phyloP scores from a whole-genome alignment of 2,329 filamentous ascomycete genomes.

The Aspergillus tubingensis region DNA sequence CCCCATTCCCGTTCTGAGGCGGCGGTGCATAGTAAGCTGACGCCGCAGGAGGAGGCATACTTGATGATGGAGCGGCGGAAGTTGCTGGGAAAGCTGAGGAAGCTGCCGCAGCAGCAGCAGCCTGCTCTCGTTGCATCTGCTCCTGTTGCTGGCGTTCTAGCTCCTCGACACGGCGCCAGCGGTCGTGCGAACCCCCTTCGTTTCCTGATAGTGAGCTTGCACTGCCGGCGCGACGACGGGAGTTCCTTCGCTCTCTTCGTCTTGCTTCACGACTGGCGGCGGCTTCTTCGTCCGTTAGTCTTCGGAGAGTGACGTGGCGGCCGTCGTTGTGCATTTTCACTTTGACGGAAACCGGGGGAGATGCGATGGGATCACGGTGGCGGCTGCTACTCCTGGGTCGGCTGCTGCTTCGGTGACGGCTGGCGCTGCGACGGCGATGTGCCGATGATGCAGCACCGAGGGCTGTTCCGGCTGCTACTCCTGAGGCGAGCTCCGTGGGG shows the following conservation, averaged over 20 bases:
- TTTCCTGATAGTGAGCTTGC: constrained; percentile 45
- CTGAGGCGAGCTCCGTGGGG: constrained; percentile 32
- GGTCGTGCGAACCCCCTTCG: constrained; percentile 40
- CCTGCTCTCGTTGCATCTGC: constrained; percentile 43
- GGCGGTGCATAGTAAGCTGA: constrained; percentile 26
- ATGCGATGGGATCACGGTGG: constrained; percentile 48
- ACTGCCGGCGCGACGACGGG: constrained; percentile 44
- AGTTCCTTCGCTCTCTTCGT: constrained; percentile 47
- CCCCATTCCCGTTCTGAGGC: constrained; percentile 25
- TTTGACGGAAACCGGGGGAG: constrained; percentile 65
- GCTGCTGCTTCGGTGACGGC: constrained; percentile 32
- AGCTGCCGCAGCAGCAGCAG: constrained; percentile 30
- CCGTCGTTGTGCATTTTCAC: constrained; percentile 67
- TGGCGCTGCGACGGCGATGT: constrained; percentile 33
- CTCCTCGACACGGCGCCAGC: constrained; percentile 53
- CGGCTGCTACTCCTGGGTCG: constrained; percentile 33
- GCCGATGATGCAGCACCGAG: constrained; percentile 32
- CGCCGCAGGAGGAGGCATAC: constrained; percentile 26
- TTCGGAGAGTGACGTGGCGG: constrained; percentile 62
- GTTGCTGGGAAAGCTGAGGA: constrained; percentile 22
- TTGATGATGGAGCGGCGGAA: constrained; percentile 28
- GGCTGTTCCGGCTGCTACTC: constrained; percentile 36
- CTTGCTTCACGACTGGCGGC: constrained; percentile 60
- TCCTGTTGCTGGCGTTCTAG: constrained; percentile 51
- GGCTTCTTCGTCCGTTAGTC: constrained; percentile 64